phyloP scores from a whole-genome alignment of 2,329 filamentous ascomycete species.

The Venturia asperata region DNA sequence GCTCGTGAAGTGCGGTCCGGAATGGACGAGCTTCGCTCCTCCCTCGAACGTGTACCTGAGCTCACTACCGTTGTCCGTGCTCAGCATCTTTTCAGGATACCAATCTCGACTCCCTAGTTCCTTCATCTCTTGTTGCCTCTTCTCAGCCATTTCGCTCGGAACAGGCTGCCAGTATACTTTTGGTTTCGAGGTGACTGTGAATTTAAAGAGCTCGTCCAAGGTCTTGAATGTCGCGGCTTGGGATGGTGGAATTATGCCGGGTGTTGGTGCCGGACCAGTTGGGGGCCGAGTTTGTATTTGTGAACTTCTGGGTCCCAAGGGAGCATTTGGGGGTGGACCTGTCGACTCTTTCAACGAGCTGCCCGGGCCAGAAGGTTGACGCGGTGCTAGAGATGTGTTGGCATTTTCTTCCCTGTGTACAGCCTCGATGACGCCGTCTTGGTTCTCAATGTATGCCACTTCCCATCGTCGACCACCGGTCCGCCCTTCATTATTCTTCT shows the following conservation, averaged over 20 bases:
- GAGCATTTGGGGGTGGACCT: neutral
- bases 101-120: constrained; percentile 38
- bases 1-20: constrained; percentile 24
- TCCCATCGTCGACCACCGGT: constrained; percentile 56
- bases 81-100: constrained; percentile 24
- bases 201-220: constrained; percentile 52
- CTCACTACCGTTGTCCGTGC: constrained; percentile 15
- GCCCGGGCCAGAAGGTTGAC: constrained; percentile 5
- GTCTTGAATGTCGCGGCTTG: constrained; percentile 39
- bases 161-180: constrained; percentile 62
- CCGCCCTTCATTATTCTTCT: constrained; percentile 41
- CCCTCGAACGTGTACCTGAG: constrained; percentile 35
- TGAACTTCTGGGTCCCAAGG: neutral
- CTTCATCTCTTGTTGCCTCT: constrained; percentile 56
- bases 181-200: constrained; percentile 53
- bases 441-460: constrained; percentile 58
- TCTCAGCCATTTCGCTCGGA: constrained; percentile 53
- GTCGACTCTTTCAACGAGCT: neutral
- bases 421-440: constrained; percentile 36
- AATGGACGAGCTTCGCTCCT: constrained; percentile 38
- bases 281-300: neutral
- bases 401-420: constrained; percentile 22
- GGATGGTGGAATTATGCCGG: neutral
- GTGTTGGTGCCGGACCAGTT: neutral
- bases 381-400: constrained; percentile 11